Evolutionary conservation across 768 basidiomycete species (phyloP).

Genomic region (Calocybe indica): DNA sequence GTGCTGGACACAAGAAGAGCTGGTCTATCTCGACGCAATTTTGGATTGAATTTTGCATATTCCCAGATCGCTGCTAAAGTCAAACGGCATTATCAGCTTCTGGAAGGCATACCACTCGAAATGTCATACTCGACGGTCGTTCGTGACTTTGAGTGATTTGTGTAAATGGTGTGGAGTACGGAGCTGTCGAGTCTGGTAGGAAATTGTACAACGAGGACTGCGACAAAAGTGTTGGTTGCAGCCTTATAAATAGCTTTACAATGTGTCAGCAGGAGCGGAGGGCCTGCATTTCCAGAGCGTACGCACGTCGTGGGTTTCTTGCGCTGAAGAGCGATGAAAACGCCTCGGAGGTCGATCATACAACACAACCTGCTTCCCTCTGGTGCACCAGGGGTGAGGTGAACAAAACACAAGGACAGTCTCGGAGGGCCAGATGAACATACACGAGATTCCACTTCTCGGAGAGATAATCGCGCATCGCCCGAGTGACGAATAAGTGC

Average conservation of each 20-base stretch:
- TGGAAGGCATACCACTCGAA: no score
- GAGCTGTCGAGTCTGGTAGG: conserved; percentile 43
- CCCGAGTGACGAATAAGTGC: conserved; percentile 89
- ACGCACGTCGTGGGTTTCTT: conserved; percentile 72
- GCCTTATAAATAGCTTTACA: conserved; percentile 44
- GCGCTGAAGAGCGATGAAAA: conserved; percentile 66
- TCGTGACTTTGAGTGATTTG: conserved; percentile 20
- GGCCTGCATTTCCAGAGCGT: neutral
- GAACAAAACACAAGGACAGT: neutral
- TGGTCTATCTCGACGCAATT: conserved; percentile 66
- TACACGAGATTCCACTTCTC: conserved; percentile 75
- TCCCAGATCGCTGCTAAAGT: conserved; percentile 21
- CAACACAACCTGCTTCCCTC: conserved; percentile 74
- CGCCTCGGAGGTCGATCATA: conserved; percentile 88
- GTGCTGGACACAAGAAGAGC: conserved; percentile 89
- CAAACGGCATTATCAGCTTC: conserved; percentile 8
- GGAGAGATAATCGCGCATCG: conserved; percentile 71
- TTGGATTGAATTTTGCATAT: conserved; percentile 34
- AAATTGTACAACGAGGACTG: conserved; percentile 36
- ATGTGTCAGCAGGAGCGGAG: neutral
- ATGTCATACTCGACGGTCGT: no score
- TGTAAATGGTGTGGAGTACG: conserved; percentile 64
- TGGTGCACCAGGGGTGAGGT: conserved; percentile 20
- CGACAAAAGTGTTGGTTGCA: conserved; percentile 30
- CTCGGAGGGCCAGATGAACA: conserved; percentile 18